Conservation (phyloP, 768 basidiomycete species). For the Collybiopsis luxurians region DNA sequence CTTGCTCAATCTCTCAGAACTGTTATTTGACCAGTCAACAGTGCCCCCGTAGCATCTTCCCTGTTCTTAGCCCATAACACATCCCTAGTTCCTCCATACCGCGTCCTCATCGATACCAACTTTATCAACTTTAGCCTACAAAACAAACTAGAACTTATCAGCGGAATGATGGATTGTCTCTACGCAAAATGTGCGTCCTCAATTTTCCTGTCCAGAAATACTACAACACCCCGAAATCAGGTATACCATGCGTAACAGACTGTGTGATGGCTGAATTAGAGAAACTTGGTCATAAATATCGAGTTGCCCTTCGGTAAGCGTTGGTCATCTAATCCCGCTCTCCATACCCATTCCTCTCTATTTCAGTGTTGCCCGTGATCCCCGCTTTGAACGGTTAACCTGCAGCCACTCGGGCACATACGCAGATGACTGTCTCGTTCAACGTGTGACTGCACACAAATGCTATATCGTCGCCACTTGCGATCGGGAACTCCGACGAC, state of each 20-base stretch:
- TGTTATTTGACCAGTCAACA: slow-evolving; percentile 25
- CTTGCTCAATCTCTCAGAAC: not conserved
- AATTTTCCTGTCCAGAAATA: slow-evolving; percentile 8
- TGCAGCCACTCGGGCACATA: slow-evolving; percentile 97
- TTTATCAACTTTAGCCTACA: slow-evolving; percentile 99
- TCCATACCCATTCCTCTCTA: slow-evolving; percentile 10
- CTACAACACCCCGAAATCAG: slow-evolving; percentile 40
- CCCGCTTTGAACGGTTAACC: slow-evolving; percentile 89
- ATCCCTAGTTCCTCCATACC: slow-evolving; percentile 94
- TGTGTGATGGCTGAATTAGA: slow-evolving; percentile 99
- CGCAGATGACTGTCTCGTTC: slow-evolving; percentile 97
- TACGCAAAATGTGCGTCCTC: slow-evolving; percentile 83
- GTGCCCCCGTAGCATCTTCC: slow-evolving; percentile 85
- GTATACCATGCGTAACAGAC: slow-evolving; percentile 98
- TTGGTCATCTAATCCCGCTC: not conserved
- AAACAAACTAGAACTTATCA: slow-evolving; percentile 93
- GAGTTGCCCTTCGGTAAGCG: slow-evolving; percentile 86
- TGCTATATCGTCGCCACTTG: slow-evolving; percentile 98
- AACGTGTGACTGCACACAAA: slow-evolving; percentile 91
- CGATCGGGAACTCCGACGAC: slow-evolving; percentile 88
- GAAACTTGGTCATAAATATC: slow-evolving; percentile 93
- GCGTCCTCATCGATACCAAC: slow-evolving; percentile 97
- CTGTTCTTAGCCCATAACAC: slow-evolving; percentile 95
- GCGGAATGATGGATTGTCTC: slow-evolving; percentile 99
- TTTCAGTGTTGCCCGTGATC: slow-evolving; percentile 89